phyloP scores from a whole-genome alignment of 768 basidiomycete genomes.

The Collybia sordida region DNA sequence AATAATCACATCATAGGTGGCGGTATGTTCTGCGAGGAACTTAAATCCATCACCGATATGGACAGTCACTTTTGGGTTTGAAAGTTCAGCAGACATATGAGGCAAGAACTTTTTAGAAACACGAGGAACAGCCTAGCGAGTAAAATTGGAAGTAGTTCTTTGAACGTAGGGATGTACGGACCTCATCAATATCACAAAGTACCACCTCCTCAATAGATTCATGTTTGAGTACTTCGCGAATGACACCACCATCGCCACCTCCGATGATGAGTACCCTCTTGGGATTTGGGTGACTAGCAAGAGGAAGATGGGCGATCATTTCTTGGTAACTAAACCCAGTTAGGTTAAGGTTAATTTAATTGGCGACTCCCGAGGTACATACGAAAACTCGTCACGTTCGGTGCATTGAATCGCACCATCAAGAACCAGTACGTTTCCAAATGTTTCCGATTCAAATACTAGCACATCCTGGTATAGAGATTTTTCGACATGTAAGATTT shows the following conservation, averaged over 20 bases:
- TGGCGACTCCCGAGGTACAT: constrained; percentile 28
- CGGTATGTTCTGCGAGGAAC: constrained; percentile 86
- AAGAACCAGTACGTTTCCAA: constrained; percentile 94
- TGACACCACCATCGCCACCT: constrained; percentile 97
- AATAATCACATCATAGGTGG: constrained; percentile 95
- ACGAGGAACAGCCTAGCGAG: constrained; percentile 79
- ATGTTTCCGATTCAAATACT: constrained; percentile 94
- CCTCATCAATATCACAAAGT: constrained; percentile 97
- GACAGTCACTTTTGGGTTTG: constrained; percentile 79
- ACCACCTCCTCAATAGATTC: constrained; percentile 87
- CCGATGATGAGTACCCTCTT: constrained; percentile 96
- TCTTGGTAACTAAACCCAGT: constrained; percentile 83
- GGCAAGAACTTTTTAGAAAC: constrained; percentile 93
- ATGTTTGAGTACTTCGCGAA: constrained; percentile 96
- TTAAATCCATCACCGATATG: constrained; percentile 96
- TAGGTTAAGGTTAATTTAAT: background rate
- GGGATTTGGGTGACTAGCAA: constrained; percentile 94
- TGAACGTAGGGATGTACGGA: constrained; percentile 20
- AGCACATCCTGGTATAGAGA: constrained; percentile 96
- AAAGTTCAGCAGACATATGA: constrained; percentile 86
- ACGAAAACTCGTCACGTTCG: constrained; percentile 99
- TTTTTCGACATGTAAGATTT: constrained; percentile 92
- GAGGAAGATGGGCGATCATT: constrained; percentile 98
- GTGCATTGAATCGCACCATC: constrained; percentile 97
- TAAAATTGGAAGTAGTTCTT: background rate